A percentile compares a stretch with the other conserved stretches of the same genome.
Evolutionary conservation across 257 asterid genomes (phyloP).

Genomic region (Solanum paucissectum): DNA sequence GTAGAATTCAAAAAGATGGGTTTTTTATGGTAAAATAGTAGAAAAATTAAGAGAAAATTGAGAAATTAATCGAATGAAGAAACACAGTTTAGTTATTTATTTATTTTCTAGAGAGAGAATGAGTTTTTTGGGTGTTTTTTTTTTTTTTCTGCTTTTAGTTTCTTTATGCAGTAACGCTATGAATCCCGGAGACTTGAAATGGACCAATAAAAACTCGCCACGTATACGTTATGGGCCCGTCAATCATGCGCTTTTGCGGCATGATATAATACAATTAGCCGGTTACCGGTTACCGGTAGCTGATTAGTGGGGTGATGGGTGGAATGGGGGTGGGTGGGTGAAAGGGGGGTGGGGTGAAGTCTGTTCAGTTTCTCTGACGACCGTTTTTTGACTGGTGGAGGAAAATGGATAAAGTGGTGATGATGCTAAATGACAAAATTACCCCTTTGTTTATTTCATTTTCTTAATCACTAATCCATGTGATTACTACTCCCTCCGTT

Average conservation of each 20-base stretch:
- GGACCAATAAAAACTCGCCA: slow-evolving; percentile 18
- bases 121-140: slow-evolving; percentile 22
- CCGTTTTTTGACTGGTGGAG: slow-evolving; percentile 2
- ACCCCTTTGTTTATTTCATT: not conserved
- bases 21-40: slow-evolving; percentile 6
- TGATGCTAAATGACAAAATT: slow-evolving; percentile 1
- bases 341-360: not conserved
- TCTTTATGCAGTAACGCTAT: slow-evolving; percentile 16
- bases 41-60: slow-evolving; percentile 24
- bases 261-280: slow-evolving; percentile 26
- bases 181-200: slow-evolving; percentile 41
- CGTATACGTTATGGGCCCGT: slow-evolving; percentile 8
- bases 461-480: not conserved
- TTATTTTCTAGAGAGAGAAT: slow-evolving; percentile 5
- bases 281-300: not conserved
- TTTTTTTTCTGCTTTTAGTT: slow-evolving; percentile 7
- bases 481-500: not conserved
- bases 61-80: slow-evolving; percentile 24
- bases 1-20: slow-evolving; percentile 12
- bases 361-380: slow-evolving; percentile 23
- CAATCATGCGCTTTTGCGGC: slow-evolving; percentile 43
- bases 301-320: not conserved
- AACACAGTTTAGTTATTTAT: slow-evolving; percentile 18
- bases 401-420: not conserved
- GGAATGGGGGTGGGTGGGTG: not conserved